Conservation (phyloP, 1,284 basidiomycete genomes). For the Pseudozyma thailandica region DNA sequence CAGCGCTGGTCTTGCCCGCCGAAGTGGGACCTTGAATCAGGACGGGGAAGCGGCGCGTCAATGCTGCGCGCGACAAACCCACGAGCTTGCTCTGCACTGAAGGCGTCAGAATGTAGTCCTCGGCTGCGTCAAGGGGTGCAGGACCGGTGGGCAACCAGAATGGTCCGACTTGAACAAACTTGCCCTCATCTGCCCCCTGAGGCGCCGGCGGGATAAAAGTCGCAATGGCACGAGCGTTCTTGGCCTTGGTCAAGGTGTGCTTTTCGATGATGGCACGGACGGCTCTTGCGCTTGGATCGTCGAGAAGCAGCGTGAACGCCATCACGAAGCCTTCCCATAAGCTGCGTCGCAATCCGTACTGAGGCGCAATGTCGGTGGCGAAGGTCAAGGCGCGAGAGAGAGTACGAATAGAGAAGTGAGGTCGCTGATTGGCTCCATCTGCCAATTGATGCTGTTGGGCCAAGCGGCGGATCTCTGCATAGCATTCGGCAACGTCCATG, state of each 20-base stretch:
- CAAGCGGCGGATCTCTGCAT: conserved; percentile 82
- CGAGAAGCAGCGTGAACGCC: conserved; percentile 96
- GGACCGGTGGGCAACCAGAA: conserved; percentile 89
- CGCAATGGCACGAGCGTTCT: conserved; percentile 73
- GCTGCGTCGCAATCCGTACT: conserved; percentile 81
- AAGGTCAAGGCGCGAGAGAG: conserved; percentile 91
- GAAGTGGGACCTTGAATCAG: conserved; percentile 98
- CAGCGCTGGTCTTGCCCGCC: conserved; percentile 94
- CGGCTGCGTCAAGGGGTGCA: conserved; percentile 71
- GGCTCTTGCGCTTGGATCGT: conserved; percentile 77
- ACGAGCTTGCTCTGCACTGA: conserved; percentile 95
- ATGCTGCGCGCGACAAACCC: conserved; percentile 88
- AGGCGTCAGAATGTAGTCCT: conserved; percentile 92
- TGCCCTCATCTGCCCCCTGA: conserved; percentile 23
- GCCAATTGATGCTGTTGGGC: conserved; percentile 84
- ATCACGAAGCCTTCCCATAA: conserved; percentile 97
- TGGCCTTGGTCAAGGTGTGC: conserved; percentile 83
- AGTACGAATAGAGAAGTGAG: conserved; percentile 97
- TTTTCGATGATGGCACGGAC: conserved; percentile 79
- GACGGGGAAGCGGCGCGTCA: conserved; percentile 90
- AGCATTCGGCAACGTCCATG: conserved; percentile 92
- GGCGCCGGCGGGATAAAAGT: conserved; percentile 59
- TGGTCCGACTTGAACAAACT: conserved; percentile 81
- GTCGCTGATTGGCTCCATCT: conserved; percentile 92
- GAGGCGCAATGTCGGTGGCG: conserved; percentile 81